A percentile compares a stretch with the other conserved stretches of the same genome.
Conservation (phyloP, 352 stramenopile genomes). For the Pythium angustatum region DNA sequence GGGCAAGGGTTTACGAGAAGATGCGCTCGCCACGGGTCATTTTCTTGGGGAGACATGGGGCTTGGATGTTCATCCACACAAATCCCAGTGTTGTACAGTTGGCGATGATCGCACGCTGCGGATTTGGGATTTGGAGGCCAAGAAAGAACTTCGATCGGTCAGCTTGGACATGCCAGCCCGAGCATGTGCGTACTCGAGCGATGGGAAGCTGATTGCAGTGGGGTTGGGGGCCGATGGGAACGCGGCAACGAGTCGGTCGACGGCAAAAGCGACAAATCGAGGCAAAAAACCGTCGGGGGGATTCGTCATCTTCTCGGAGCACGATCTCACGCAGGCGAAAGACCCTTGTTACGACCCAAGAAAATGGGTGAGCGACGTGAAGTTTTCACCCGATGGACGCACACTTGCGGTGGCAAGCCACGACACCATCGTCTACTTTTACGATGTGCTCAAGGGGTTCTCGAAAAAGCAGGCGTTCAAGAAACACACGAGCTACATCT, state of each 20-base stretch:
- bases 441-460: constrained; percentile 74
- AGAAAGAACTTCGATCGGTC: constrained; percentile 43
- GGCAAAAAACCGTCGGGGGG: constrained; percentile 42
- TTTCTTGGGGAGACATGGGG: constrained; percentile 82
- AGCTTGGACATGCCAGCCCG: constrained; percentile 48
- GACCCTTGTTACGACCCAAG: constrained; percentile 58
- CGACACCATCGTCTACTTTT: constrained; percentile 76
- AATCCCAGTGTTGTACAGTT: constrained; percentile 68
- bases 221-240: constrained; percentile 58
- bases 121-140: constrained; percentile 71
- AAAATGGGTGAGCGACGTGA: constrained; percentile 73
- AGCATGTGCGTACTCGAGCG: constrained; percentile 83
- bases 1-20: constrained; percentile 37
- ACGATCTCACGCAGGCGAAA: constrained; percentile 44
- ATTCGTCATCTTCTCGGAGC: constrained; percentile 64
- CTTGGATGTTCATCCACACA: constrained; percentile 65
- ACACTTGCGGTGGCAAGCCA: constrained; percentile 67
- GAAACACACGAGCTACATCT: constrained; percentile 80
- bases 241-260: not conserved
- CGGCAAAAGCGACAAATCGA: constrained; percentile 9
- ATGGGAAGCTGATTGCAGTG: constrained; percentile 90
- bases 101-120: constrained; percentile 84
- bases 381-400: constrained; percentile 68
- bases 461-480: constrained; percentile 66
- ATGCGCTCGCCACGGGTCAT: constrained; percentile 72